phyloP scores from a whole-genome alignment of 805 yeast species.

The Yarrowia divulgata region DNA sequence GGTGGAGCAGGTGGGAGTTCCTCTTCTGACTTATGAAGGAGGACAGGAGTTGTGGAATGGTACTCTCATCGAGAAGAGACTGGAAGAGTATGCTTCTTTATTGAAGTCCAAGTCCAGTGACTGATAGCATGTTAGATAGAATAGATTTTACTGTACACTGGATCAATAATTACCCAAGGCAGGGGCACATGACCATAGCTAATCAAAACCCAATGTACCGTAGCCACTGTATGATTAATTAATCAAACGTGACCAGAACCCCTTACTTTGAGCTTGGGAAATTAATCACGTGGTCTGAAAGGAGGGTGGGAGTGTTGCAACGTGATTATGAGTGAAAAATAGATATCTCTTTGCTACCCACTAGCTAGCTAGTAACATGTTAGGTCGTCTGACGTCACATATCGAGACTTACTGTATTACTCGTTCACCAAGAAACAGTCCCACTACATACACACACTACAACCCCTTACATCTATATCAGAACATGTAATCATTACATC shows the following conservation, averaged over 20 bases:
- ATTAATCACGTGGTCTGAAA: neutral
- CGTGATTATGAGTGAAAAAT: too few relatives aligned
- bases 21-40: slow-evolving; percentile 51
- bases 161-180: too few relatives aligned
- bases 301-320: too few relatives aligned
- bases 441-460: too few relatives aligned
- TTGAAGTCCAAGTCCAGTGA: neutral
- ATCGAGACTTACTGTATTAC: too few relatives aligned
- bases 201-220: neutral
- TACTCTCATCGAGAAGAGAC: slow-evolving; percentile 54
- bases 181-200: neutral
- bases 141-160: too few relatives aligned
- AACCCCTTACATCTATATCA: neutral
- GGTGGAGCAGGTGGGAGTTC: slow-evolving; percentile 83
- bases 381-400: too few relatives aligned
- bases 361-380: too few relatives aligned
- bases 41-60: slow-evolving; percentile 68
- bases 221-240: too few relatives aligned
- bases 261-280: neutral
- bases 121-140: neutral
- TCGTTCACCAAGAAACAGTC: too few relatives aligned
- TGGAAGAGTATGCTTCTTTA: slow-evolving; percentile 52
- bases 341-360: too few relatives aligned
- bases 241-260: neutral
- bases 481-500: slow-evolving; percentile 3